Conservation (phyloP, 106 monocot genomes). For the Phalaenopsis aphrodite region DNA sequence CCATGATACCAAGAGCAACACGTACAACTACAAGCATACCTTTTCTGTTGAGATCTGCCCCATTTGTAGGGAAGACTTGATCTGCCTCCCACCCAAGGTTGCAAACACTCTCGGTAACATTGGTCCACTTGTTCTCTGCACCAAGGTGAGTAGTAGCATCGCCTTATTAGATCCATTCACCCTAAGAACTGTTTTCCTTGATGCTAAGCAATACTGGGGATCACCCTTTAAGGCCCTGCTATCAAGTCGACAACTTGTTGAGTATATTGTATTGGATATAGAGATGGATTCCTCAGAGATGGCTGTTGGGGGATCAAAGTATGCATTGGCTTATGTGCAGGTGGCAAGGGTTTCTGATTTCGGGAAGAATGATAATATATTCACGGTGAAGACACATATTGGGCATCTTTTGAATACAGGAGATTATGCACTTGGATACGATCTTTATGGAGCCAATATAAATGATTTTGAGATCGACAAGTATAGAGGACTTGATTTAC, state of each 20-base stretch:
- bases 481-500: conserved; percentile 43
- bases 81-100: conserved; percentile 31
- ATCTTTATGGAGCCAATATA: conserved; percentile 60
- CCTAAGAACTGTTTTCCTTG: conserved; percentile 30
- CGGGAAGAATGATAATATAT: conserved; percentile 52
- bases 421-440: conserved; percentile 77
- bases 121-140: conserved; percentile 33
- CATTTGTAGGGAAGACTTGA: conserved; percentile 33
- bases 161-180: conserved; percentile 35
- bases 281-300: conserved; percentile 25
- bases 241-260: conserved; percentile 46
- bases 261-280: conserved; percentile 48
- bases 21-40: conserved; percentile 58
- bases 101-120: conserved; percentile 14
- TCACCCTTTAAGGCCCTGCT: conserved; percentile 36
- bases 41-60: conserved; percentile 44
- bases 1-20: conserved; percentile 26
- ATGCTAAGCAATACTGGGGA: conserved; percentile 53
- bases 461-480: conserved; percentile 67
- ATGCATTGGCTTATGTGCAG: conserved; percentile 44
- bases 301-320: conserved; percentile 41
- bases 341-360: conserved; percentile 79
- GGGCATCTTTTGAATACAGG: conserved; percentile 71
- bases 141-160: conserved; percentile 34
- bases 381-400: conserved; percentile 61